phyloP scores from a whole-genome alignment of 306 rosid genomes.

The Herpetospermum pedunculosum region DNA sequence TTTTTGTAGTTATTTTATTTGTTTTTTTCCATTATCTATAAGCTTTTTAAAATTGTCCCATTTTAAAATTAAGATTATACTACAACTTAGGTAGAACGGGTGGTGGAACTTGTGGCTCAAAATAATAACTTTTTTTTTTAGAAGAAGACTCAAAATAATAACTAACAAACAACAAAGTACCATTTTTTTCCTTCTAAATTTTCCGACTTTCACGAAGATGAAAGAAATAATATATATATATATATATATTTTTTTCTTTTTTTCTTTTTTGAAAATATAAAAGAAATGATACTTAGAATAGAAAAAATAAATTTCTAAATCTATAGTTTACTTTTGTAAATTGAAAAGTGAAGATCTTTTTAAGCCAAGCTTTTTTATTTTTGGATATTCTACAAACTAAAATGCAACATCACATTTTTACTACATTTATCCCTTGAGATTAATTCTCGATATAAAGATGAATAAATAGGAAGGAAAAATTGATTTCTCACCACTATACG shows the following conservation, averaged over 20 bases:
- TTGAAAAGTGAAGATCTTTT: not conserved
- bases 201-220: too few relatives aligned
- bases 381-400: not conserved
- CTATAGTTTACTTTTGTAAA: not conserved
- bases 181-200: not conserved
- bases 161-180: not conserved
- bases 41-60: not conserved
- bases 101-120: not conserved
- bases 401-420: not conserved
- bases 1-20: not conserved
- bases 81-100: not conserved
- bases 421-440: not conserved
- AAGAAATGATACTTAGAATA: not conserved
- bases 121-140: too few relatives aligned
- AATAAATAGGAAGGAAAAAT: not conserved
- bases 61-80: not conserved
- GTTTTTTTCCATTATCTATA: not conserved
- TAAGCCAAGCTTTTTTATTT: not conserved
- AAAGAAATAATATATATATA: too few relatives aligned
- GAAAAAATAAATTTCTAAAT: not conserved
- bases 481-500: too few relatives aligned
- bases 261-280: too few relatives aligned
- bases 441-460: not conserved
- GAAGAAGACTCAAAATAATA: too few relatives aligned
- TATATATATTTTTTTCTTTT: too few relatives aligned